Base-by-base conservation (phyloP, 805 yeast species). In the Saccharomyces mikatae region DNA sequence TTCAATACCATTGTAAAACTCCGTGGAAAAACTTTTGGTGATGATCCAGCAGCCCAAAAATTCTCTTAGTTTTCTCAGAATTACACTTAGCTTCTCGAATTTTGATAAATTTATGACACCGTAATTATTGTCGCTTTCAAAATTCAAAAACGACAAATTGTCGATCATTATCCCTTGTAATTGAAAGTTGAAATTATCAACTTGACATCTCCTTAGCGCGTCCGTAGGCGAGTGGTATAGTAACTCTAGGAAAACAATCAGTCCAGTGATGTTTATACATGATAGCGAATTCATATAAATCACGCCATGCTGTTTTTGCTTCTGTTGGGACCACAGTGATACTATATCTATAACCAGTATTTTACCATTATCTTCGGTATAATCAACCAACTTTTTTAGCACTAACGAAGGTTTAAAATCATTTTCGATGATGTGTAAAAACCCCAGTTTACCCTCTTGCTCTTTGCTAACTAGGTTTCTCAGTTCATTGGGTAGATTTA, bases 121-220 rank as follows among this genome's bases (percentile, higher is more conserved):
- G 1, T 48, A 50, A 21, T 50, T 30, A 4, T 52, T 21, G 30
- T 62, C 65, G 49, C 58, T 62, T 2, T 59, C 50, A 9, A 56
- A 52, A 46, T 59, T 36, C 8, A 56, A 59, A 48, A 61, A 67
- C 1, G 73, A 68, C 8, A 69, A 44, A 53, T 69, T 69, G 54
- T 69, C 73, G 13, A 69, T 64, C 4, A 69, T 53, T n/a, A 69
- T 60, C 14, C 70, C 70, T 2, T 60, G 53, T 50, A 67, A 53
- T 50, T 61, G 68, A 21, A 53, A 56, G 26, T 48, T 22, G 26
- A 22, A 14, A 1, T 46, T 21, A 17, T 47, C 41, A 14, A 41
- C 14, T 14, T 54, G 57, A 51, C 68, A 65, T 46, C 65, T 57
- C 11, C 56, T 55, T 47, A 67, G 53, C 6, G 69, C 63, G 11